A percentile compares a stretch with the other conserved stretches of the same genome.
Conservation (phyloP, 768 basidiomycete species). For the Macrolepiota fuliginosa region DNA sequence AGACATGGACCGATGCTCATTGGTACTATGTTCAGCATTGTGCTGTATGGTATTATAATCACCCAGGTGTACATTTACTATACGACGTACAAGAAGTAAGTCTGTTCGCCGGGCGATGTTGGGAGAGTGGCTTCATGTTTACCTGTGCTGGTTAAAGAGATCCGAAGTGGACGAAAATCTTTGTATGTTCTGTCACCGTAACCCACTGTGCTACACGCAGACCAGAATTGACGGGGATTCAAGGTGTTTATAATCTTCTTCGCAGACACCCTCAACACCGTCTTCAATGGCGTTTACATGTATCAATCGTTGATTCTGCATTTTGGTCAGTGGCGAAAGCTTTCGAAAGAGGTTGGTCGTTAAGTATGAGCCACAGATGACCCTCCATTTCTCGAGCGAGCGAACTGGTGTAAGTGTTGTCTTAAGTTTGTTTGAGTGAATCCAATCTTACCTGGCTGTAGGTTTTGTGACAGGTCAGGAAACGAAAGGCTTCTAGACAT, state of each 20-base stretch:
- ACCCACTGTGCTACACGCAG: conserved; percentile 20
- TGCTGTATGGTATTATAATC: conserved; percentile 50
- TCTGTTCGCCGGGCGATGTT: conserved; percentile 19
- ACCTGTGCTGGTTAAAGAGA: conserved; percentile 29
- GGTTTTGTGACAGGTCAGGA: not conserved
- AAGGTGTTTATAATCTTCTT: conserved; percentile 28
- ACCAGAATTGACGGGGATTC: conserved; percentile 23
- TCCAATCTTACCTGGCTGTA: not conserved
- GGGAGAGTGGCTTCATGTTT: not conserved
- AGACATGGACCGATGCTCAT: conserved; percentile 51
- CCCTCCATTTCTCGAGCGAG: conserved; percentile 1
- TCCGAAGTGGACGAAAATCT: conserved; percentile 39
- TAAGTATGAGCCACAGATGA: conserved; percentile 12
- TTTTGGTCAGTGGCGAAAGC: conserved; percentile 35
- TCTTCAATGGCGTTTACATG: conserved; percentile 41
- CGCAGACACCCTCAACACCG: conserved; percentile 46
- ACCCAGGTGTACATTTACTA: conserved; percentile 48
- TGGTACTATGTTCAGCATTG: conserved; percentile 42
- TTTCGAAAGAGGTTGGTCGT: not conserved
- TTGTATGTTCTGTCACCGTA: conserved; percentile 30
- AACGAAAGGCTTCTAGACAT: not conserved
- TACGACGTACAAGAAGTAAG: conserved; percentile 25
- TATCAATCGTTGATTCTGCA: conserved; percentile 44
- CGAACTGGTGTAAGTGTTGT: conserved; percentile 9
- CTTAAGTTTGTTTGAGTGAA: not conserved